Evolutionary conservation across 257 asterid genomes (phyloP), one percentile per base, ranked within the genome.

Genomic region (Cruciata laevipes): DNA sequence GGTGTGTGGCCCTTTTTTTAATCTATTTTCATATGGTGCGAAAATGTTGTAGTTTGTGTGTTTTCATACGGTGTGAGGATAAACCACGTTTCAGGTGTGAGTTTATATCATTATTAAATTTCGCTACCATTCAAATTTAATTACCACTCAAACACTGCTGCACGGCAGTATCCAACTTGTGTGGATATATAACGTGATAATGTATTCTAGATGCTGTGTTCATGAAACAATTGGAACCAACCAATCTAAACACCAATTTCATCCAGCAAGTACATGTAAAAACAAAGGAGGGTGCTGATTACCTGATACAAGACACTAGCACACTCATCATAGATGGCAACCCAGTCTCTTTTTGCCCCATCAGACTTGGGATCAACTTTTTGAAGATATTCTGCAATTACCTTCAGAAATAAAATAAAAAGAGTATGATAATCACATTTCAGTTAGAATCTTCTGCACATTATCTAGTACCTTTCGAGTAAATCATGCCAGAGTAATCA

Each of bases 261-360:
- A 10, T 21, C 13, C 63, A 3, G 33, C 63, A 4, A 12, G 20
- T 72, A 10, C 37, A 68, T 30, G 5, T 31, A 67, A 31, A 38
- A 61, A 70, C 23, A 6, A 59, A 31, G 31, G 63, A 57, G 68
- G 67, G 61, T 14, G 13, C 38, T 14, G 13, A 37, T 75, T 68
- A 89, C 98, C 91, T 89, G 93, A 79, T 94, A 94, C 53, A 90
- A 79, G 71, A 94, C 99, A 75, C 44, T 90, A 18, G 97, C 97
- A 69, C 99, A 94, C 80, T 94, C 99, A 66, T 94, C 99, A 69
- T 94, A 88, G 69, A 94, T 90, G 58, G 99, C 97, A 49, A 90
- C 99, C 99, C 99, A 94, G 63, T 94, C 99, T 81, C 99, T 83
- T 81, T 94, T 94, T 30, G 99, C 99, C n/a, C 97, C 99, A 77